Base-by-base conservation (phyloP, 345 rosid species). In the Brassica nigra region DNA sequence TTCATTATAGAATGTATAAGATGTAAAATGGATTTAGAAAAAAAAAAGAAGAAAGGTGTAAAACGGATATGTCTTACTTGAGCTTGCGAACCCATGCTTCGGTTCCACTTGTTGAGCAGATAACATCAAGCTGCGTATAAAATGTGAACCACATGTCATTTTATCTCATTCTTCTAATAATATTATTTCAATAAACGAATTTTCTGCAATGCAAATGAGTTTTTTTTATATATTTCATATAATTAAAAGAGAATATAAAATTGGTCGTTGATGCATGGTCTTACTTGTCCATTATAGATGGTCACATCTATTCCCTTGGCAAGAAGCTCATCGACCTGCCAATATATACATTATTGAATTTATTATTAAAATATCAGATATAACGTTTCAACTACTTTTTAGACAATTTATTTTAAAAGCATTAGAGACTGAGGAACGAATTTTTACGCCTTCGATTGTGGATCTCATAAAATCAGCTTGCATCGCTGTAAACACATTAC, bases 51-150 rank as follows among this genome's bases (percentile, higher is more conserved):
- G 42, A 39, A 47, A n/a, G 23, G 18, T 80, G 66, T 31, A 31
- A 79, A 49, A 6, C 31, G 27, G 39, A 18, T 58, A 42, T 54
- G 6, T 70, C 77, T 81, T 81, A 94, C 99, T 86, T 89, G 77
- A 95, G 97, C 80, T 95, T 95, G 66, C 84, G 86, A 74, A 95
- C 81, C 99, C 99, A 95, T 42, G 97, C 91, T 87, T 92, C 89
- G 37, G 91, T 84, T 23, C 99, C 97, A 81, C 82, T 90, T 67
- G 95, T 90, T 81, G 97, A 80, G 82, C 97, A 95, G 14, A 92
- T 91, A 12, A 92, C 70, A 87, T 95, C 97, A 80, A 92, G 87
- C 99, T 92, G 76, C 80, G 18, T 18, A 52, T 18, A 42, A 42
- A 34, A 42, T 42, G 47, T 44, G 74, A 62, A 23, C 37, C 73